These are phyloP conservation scores for Trichoderma atrobrunneum DNA, from an alignment of 2,329 filamentous ascomycete genomes.

Conservation along the genomic window DNA sequence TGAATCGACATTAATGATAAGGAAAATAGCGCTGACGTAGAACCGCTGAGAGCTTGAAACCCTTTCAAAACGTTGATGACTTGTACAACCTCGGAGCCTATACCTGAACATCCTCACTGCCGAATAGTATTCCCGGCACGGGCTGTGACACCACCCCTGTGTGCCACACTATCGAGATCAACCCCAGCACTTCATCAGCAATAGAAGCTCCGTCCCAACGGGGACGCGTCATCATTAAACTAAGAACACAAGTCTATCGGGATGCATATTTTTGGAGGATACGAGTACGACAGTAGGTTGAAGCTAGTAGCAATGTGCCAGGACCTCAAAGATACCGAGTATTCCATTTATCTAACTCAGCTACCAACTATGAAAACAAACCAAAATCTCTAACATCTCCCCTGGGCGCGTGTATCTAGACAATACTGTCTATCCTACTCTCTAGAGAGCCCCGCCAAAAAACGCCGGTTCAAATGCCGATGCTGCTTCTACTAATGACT, in stretches of 20 bases:
- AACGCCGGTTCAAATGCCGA: slow-evolving; percentile 2
- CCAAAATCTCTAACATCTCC: not conserved
- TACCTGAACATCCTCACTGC: not conserved
- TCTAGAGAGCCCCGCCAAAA: not conserved
- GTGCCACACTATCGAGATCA: not conserved
- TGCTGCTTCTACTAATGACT: not conserved
- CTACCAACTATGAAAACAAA: not conserved
- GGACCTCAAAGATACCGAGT: not conserved
- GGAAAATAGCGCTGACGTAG: not conserved
- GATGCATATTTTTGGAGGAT: not conserved
- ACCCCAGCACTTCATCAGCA: not conserved
- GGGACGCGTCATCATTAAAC: not conserved
- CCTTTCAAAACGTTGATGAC: not conserved
- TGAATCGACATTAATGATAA: not conserved
- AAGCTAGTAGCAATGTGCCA: not conserved
- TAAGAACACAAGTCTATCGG: not conserved
- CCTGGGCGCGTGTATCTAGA: not conserved
- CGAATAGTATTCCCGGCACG: not conserved
- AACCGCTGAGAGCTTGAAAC: not conserved
- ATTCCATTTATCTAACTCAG: not conserved
- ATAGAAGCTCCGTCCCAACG: not conserved
- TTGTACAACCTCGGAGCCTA: not conserved
- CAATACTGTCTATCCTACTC: not conserved
- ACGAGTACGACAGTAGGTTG: not conserved
- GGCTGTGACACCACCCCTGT: not conserved